Percentiles rank a stretch among this genome's conserved stretches.
These are phyloP conservation scores for Pseudevernia furfuracea DNA, from an alignment of 495 filamentous ascomycete species.

Conservation along the genomic window DNA sequence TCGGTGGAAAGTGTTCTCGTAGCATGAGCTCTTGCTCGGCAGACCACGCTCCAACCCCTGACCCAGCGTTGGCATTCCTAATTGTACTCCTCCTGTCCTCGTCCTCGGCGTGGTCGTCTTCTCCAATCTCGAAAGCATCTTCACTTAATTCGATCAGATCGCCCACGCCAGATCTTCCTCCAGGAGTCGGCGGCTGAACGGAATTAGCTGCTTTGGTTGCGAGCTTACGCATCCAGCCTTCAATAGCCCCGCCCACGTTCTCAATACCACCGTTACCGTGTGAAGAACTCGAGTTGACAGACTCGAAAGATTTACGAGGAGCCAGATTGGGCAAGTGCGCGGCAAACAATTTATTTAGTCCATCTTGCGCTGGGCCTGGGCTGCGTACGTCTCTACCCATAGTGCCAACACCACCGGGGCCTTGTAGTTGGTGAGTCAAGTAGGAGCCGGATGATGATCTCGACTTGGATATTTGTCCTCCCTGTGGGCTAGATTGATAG, in stretches of 20 bases:
- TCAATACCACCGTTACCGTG: conserved; percentile 51
- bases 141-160: conserved; percentile 86
- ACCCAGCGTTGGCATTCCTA: conserved; percentile 5
- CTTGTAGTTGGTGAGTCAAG: conserved; percentile 45
- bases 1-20: conserved; percentile 28
- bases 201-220: conserved; percentile 52
- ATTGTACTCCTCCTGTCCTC: neutral
- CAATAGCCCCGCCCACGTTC: conserved; percentile 74
- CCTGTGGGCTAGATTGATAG: conserved; percentile 35
- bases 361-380: conserved; percentile 75
- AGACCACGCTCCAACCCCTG: conserved; percentile 19
- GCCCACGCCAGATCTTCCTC: conserved; percentile 39
- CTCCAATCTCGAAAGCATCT: conserved; percentile 28
- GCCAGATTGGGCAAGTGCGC: conserved; percentile 67
- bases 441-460: conserved; percentile 30
- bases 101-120: conserved; percentile 9
- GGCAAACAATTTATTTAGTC: conserved; percentile 69
- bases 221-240: conserved; percentile 80
- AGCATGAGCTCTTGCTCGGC: conserved; percentile 36
- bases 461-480: conserved; percentile 29
- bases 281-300: conserved; percentile 40
- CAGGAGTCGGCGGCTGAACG: conserved; percentile 23
- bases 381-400: conserved; percentile 57
- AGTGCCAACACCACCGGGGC: conserved; percentile 79
- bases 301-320: conserved; percentile 41